These are phyloP conservation scores for Pleurotus giganteus DNA, from an alignment of 768 basidiomycete genomes.

Conservation along the genomic window DNA sequence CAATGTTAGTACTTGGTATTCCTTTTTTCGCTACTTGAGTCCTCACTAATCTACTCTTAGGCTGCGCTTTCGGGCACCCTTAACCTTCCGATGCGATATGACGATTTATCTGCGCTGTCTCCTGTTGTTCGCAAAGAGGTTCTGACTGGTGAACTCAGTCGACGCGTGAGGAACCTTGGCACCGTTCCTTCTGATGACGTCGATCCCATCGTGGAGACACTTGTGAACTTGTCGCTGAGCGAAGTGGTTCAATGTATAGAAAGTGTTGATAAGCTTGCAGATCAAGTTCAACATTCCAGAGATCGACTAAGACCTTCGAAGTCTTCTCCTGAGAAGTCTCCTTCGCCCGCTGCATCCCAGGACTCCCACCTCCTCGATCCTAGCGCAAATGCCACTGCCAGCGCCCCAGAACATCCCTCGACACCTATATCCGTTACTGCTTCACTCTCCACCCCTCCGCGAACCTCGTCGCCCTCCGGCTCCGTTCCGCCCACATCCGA, in stretches of 20 bases:
- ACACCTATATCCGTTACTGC: conserved; percentile 80
- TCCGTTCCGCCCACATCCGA: conserved; percentile 62
- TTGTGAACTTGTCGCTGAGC: conserved; percentile 67
- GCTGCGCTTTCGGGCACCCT: conserved; percentile 80
- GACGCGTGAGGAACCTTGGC: conserved; percentile 63
- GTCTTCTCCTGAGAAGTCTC: conserved; percentile 48
- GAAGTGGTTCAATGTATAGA: conserved; percentile 79
- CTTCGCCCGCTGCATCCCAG: conserved; percentile 44
- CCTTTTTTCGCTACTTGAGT: neutral
- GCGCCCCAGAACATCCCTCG: conserved; percentile 87
- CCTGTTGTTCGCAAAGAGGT: conserved; percentile 88
- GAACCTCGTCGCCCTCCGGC: conserved; percentile 79
- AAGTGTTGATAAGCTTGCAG: conserved; percentile 61
- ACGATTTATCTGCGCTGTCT: conserved; percentile 77
- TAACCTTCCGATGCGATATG: conserved; percentile 83
- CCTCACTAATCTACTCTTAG: conserved; percentile 32
- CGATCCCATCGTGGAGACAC: conserved; percentile 65
- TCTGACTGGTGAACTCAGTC: conserved; percentile 76
- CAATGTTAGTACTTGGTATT: conserved; percentile 46
- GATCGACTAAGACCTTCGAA: conserved; percentile 22
- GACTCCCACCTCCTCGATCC: conserved; percentile 71
- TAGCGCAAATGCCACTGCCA: conserved; percentile 70
- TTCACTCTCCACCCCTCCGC: conserved; percentile 76
- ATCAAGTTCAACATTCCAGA: conserved; percentile 52
- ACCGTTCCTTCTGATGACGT: conserved; percentile 55